Base-by-base conservation (phyloP, 2,329 filamentous ascomycete genomes). In the Penicillium sp. region DNA sequence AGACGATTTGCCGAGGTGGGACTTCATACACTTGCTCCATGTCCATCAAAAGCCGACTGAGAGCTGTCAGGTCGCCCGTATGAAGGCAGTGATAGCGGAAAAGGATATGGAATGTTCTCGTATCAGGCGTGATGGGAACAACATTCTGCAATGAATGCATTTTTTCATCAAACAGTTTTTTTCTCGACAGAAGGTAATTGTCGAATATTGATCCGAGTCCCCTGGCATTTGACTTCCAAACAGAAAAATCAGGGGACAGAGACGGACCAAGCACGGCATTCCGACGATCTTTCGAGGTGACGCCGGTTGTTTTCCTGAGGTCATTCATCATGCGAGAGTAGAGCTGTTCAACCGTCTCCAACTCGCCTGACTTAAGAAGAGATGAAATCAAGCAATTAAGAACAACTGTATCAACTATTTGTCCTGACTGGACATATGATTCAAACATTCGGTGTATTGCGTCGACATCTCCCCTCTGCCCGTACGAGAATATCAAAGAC, bases 321-420 rank as follows among this genome's bases (percentile, higher is more conserved):
- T 84, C 77, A 2, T 74, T 74, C 70, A 91, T 92, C 92, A 99
- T 97, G 59, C 86, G 85, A 57, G 84, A 77, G 65, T 97, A 97
- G 11, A 96, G 84, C 59, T 88, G 81, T 63, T 93, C 86, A 2
- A 92, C 94, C 0, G 90, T 86, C 6, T 80, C 75, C 40, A 87
- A 83, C 67, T 99, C 92, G 42, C 88, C 87, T 14, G 87, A 86
- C 56, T 85, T 81, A 45, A 97, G 79, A 20, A 97, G 81, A 1
- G 91, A 86, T 0, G 85, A 81, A 60, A 97, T 89, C 65, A 97
- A 85, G 64, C 88, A 90, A 68, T 97, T 97, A 70, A 97, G 80
- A 14, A 91, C 88, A 2, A 88, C 80, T 0, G 90, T 92, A 70
- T 97, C 93, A 55, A 99, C 86, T 60, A 97, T 86, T 70, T 97